Base-by-base conservation (phyloP, 2,329 filamentous ascomycete species). In the Cladophialophora psammophila region DNA sequence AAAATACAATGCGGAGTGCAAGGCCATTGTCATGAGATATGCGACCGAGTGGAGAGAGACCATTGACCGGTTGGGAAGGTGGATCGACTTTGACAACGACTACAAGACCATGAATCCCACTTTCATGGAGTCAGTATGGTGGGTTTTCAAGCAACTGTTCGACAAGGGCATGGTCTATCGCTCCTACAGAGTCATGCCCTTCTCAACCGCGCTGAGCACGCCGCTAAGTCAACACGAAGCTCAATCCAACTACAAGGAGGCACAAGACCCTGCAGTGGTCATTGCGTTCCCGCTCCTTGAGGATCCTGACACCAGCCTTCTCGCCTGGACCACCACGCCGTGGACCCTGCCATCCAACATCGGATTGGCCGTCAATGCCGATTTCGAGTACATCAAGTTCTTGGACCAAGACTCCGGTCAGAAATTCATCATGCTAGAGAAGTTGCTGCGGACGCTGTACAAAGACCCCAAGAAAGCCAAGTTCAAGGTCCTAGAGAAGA, bases 401-500 rank as follows among this genome's bases (percentile, higher is more conserved):
- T 82, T 87, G 60, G 93, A 96, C 72, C 88, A 93, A 75, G 87
- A 87, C 68, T 89, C 90, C 0, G 90, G 90, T 20, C 92, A 92
- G 76, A 86, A 92, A 72, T 96, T 91, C 76, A 88, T 96, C 68
- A 83, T 95, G 57, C 83, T 95, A 8, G 92, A 96, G 78, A 88
- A 90, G 63, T 85, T 94, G 26, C 82, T 96, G 32, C 85, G 85
- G 65, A 93, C 90, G 10, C 82, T 96, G 1, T 96, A 95, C 83
- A 96, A 96, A 78, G 92, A 95, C 71, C 90, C 90, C n/a, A 96
- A 95, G 82, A 96, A 96, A 81, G 92, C 92, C 54, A 94, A 95
- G 76, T 95, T 88, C 81, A 91, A 90, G 81, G 83, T 93, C 54
- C 75, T 94, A 20, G 85, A 90, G 69, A 93, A 90, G 77, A 79